Evolutionary conservation across 257 asterid genomes (phyloP).

Genomic region (Ocimum tenuiflorum): DNA sequence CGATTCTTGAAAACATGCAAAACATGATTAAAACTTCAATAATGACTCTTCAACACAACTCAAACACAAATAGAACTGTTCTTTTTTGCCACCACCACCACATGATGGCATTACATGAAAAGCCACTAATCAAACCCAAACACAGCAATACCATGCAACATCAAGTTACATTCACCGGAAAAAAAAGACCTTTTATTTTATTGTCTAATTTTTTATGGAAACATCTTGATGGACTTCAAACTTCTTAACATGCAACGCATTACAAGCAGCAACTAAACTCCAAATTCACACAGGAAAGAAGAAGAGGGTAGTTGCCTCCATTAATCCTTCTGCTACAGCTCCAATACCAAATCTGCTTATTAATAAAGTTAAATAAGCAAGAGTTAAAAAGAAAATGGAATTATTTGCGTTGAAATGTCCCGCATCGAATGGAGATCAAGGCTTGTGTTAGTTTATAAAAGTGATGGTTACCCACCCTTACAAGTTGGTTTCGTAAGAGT

Average conservation of each 20-base stretch:
- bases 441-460: no score
- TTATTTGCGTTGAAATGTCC: no score
- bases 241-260: neutral
- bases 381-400: no score
- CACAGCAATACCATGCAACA: neutral
- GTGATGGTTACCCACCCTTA: no score
- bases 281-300: neutral
- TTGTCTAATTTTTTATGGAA: neutral
- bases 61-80: neutral
- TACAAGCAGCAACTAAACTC: neutral
- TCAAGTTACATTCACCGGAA: conserved; percentile 3
- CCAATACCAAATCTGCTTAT: conserved; percentile 30
- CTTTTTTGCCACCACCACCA: neutral
- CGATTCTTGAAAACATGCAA: neutral
- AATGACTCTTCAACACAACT: conserved; percentile 1
- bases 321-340: conserved; percentile 30
- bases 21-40: neutral
- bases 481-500: no score
- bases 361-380: neutral
- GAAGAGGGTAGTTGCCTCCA: neutral
- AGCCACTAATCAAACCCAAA: neutral
- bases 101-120: neutral
- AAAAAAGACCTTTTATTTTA: neutral
- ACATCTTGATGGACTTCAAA: neutral
- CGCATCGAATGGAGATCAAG: no score